Base-by-base conservation (phyloP, 2,329 filamentous ascomycete species). In the Eurotiales sp. region DNA sequence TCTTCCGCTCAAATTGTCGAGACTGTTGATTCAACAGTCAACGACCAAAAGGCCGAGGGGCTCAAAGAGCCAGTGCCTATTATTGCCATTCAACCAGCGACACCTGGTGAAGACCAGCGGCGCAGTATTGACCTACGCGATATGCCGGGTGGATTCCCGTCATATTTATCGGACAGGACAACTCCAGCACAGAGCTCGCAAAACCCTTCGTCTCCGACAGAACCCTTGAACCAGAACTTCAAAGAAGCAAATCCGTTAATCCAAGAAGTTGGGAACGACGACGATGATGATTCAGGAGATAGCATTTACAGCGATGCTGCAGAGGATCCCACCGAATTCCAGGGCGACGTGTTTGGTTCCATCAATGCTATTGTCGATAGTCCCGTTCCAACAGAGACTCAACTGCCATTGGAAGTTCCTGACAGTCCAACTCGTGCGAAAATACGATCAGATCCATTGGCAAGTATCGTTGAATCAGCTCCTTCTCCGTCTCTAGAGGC, bases 141-240 rank as follows among this genome's bases (percentile, higher is more conserved):
- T 50, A 66, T 56, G 53, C 84, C 85, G 8, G 84, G 84, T 7
- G 77, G 75, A 0, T 87, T 84, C 55, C 81, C 81, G 1, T 81
- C 81, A 1, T 57, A 58, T 14, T 56, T 63, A 5, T 58, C 56
- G 8, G 58, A 64, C 19, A 62, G 66, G 25, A 56, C 54, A 27
- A 43, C 53, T 10, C 57, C 47, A 27, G 36, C 12, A 45, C 22
- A 19, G 19, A 45, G 4, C 15, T 39, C 22, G 29, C 19, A 57
- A 39, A 46, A 22, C n/a, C 10, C 22, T 19, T 11, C 30, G 7
- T 37, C 17, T 27, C 29, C 37, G 11, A 34, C 23, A 6, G 36
- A 54, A 32, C n/a, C 46, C 19, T 14, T 39, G 15, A 11, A 15
- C 12, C 37, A 25, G 12, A 10, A 10, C n/a, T 19, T 22, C 25